Evolutionary conservation across 23 red algal genomes (phyloP).

Genomic region (Agarophyton chilense): DNA sequence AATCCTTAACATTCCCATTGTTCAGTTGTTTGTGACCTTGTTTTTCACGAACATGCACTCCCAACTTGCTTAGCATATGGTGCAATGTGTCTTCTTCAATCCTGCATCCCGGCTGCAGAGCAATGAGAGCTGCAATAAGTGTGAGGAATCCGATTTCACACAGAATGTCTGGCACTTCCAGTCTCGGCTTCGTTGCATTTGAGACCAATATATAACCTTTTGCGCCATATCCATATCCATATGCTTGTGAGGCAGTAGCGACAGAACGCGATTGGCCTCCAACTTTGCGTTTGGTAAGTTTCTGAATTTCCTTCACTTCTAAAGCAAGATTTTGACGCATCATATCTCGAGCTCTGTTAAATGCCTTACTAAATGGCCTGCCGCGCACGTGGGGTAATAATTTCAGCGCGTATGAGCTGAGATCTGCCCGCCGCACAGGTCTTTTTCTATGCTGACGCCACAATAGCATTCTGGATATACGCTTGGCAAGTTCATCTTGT

Average conservation of each 20-base stretch:
- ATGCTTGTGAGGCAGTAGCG: background rate
- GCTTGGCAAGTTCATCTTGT: conserved; percentile 35
- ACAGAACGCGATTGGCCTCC: background rate
- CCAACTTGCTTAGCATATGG: conserved; percentile 26
- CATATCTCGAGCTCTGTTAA: conserved; percentile 3
- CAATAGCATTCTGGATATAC: conserved; percentile 28
- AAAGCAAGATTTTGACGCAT: conserved; percentile 22
- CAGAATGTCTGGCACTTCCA: background rate
- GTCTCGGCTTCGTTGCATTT: background rate
- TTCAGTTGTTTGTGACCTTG: conserved; percentile 65
- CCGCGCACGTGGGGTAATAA: background rate
- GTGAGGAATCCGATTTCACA: conserved; percentile 47
- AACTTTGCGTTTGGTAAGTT: background rate
- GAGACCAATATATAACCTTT: conserved; percentile 47
- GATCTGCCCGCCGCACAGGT: conserved; percentile 43
- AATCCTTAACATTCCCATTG: conserved; percentile 61
- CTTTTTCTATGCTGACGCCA: conserved; percentile 31
- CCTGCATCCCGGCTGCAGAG: conserved; percentile 37
- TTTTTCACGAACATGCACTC: conserved; percentile 34
- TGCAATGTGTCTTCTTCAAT: conserved; percentile 52
- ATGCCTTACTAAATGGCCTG: background rate
- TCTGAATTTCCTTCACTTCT: conserved; percentile 36
- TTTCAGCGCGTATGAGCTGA: background rate
- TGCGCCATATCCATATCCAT: background rate
- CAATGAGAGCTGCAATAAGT: conserved; percentile 54